phyloP scores from a whole-genome alignment of 75 land plant species.

The Azolla pinnata region DNA sequence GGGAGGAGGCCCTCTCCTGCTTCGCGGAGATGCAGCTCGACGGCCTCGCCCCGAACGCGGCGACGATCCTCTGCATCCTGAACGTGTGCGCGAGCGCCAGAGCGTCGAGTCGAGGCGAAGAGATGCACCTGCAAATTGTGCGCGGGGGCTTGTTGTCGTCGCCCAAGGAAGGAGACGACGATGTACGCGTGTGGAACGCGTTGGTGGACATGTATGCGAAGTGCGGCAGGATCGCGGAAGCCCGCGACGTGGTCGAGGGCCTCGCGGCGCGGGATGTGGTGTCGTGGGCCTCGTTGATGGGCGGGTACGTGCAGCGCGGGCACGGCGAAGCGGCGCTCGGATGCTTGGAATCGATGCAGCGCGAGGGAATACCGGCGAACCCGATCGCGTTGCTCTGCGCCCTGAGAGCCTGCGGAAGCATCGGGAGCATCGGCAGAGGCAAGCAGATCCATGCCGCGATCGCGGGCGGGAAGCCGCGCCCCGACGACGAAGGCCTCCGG shows the following conservation, averaged over 20 bases:
- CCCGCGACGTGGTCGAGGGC: slow-evolving; percentile 33
- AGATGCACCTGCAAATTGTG: slow-evolving; percentile 50
- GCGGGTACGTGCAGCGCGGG: slow-evolving; percentile 43
- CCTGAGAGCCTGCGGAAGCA: slow-evolving; percentile 40
- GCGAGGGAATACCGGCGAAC: slow-evolving; percentile 30
- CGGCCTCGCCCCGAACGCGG: slow-evolving; percentile 35
- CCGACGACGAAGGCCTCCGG: slow-evolving; percentile 22
- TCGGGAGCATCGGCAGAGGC: slow-evolving; percentile 34
- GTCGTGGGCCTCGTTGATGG: slow-evolving; percentile 65
- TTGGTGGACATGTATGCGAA: slow-evolving; percentile 69
- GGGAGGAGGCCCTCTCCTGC: slow-evolving; percentile 32
- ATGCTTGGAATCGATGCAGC: slow-evolving; percentile 39
- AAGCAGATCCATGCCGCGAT: slow-evolving; percentile 41
- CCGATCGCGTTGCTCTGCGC: slow-evolving; percentile 42
- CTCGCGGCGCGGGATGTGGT: slow-evolving; percentile 35
- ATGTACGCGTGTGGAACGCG: slow-evolving; percentile 46
- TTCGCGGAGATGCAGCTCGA: slow-evolving; percentile 35
- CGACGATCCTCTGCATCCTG: slow-evolving; percentile 38
- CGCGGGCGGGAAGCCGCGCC: background rate
- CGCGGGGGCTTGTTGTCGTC: background rate
- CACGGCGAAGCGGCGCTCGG: slow-evolving; percentile 26
- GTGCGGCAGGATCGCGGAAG: slow-evolving; percentile 36
- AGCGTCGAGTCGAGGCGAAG: slow-evolving; percentile 30
- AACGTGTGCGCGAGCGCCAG: slow-evolving; percentile 46
- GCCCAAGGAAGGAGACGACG: slow-evolving; percentile 39